Percentiles rank a stretch among this genome's conserved stretches.
Evolutionary conservation across 331 rosid genomes (phyloP).

Genomic region (Acacia pycnantha): DNA sequence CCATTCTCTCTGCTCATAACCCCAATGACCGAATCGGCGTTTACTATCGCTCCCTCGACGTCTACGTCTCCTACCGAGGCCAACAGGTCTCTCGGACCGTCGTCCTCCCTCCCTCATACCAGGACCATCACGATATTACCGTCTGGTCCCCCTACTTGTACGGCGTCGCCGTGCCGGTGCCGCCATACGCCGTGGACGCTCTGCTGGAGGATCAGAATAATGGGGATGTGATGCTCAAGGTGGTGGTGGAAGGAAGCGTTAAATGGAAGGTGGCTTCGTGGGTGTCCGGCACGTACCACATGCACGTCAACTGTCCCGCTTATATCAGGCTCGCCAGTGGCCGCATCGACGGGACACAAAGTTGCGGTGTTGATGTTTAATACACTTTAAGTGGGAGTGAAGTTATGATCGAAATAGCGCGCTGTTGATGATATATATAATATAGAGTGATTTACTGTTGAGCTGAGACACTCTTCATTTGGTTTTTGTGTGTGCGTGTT

Average conservation of each 20-base stretch:
- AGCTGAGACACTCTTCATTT: not conserved
- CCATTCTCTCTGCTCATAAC: constrained; percentile 54
- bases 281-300: constrained; percentile 61
- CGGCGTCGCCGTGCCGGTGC: constrained; percentile 48
- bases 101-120: constrained; percentile 50
- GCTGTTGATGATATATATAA: too few species aligned
- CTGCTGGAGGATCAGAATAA: constrained; percentile 48
- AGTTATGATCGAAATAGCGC: not conserved
- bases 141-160: constrained; percentile 70
- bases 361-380: constrained; percentile 66
- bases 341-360: constrained; percentile 23
- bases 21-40: constrained; percentile 62
- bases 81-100: constrained; percentile 59
- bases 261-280: constrained; percentile 76
- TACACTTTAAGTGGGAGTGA: not conserved
- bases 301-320: constrained; percentile 68
- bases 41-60: constrained; percentile 45
- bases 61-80: constrained; percentile 49
- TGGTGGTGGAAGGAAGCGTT: constrained; percentile 50
- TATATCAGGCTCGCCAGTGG: constrained; percentile 40
- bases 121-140: constrained; percentile 54
- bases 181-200: constrained; percentile 32
- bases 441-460: not conserved
- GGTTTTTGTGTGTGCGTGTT: too few species aligned
- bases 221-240: constrained; percentile 42